Base-by-base conservation (phyloP, 2,329 filamentous ascomycete species). In the Aspergillus latus region DNA sequence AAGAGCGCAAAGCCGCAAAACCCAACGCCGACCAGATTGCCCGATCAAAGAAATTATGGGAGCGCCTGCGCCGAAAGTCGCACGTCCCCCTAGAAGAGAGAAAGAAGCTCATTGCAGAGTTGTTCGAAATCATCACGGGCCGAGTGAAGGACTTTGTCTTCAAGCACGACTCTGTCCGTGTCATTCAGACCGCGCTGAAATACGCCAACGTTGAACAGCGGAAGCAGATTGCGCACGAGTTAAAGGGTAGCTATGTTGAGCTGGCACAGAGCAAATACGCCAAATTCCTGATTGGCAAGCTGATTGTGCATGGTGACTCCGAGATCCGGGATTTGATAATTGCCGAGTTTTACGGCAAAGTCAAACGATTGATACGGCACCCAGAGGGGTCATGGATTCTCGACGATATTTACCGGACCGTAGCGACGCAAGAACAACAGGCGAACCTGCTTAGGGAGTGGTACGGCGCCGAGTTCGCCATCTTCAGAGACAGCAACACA, bases 161-260 rank as follows among this genome's bases (percentile, higher is more conserved):
- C 78, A 99, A 99, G 83, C 94, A 99, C 74, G 94, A 99, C 72
- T 90, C 92, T 36, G 93, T 96, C n/a, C 85, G 94, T 64, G 92
- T 96, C 42, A 89, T 99, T 28, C 94, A 99, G 78, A 97, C 92
- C 10, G 94, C 93, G 37, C 85, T 99, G 76, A 99, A 99, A 76
- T 99, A 99, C 76, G 89, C 91, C 47, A 95, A 88, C 45, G 81
- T 86, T 54, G 88, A 89, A 59, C 92, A 97, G 76, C 84, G 90
- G 69, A 90, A 88, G 74, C 85, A 88, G 77, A 97, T 99, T 67
- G 91, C 92, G 7, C 81, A 80, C 57, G 94, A 99, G 74, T 82
- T 99, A 54, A 86, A 89, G 74, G 92, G 92, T 15, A 88, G 88
- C 64, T 96, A 95, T 73, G 84, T 86, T 43, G 84, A 89, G 64